Evolutionary conservation across 1,284 basidiomycete species (phyloP), one percentile per base, ranked within the genome.

Genomic region (Volvariella surrecta): DNA sequence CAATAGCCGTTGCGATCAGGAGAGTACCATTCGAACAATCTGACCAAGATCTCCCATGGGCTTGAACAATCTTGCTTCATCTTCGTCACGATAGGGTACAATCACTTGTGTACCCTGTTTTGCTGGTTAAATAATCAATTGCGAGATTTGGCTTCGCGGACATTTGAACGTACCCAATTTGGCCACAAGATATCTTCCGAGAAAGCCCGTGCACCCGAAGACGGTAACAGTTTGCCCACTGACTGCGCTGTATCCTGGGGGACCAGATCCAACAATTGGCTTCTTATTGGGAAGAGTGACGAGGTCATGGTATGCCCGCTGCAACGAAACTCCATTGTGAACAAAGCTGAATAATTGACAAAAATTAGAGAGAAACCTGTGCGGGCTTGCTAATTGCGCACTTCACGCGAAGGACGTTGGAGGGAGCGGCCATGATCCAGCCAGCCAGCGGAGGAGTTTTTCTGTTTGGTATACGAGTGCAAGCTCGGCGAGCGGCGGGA

Each of bases 21-120:
- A 38, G 34, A 76, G 56, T 50, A 93, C 91, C 81, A 98, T 82
- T 51, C 91, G 82, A 45, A 97, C 89, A 52, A 99, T 86, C 71
- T 97, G 93, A 21, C 96, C 96, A 45, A 99, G 74, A 69, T 99
- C 96, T 42, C 96, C 96, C 78, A 88, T 90, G 7, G 90, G 85
- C 66, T 85, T 89, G 58, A 99, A 70, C 60, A 89, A 80, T 49
- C 96, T 76, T 62, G 89, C 93, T 60, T 92, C 86, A 60, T 99
- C 93, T 61, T 95, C 91, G 55, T 98, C 93, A 24, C 96, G 79
- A 72, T 97, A 98, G 8, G 96, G 95, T 45, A 96, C 76, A 55
- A 99, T 79, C 47, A 98, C 92, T 61, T 96, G 93, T 3, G 92
- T 92, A 8, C 95, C 95, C 60, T 81, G 72, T 68, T 90, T 92